phyloP scores from a whole-genome alignment of 257 asterid genomes.

The Petunia axillaris region DNA sequence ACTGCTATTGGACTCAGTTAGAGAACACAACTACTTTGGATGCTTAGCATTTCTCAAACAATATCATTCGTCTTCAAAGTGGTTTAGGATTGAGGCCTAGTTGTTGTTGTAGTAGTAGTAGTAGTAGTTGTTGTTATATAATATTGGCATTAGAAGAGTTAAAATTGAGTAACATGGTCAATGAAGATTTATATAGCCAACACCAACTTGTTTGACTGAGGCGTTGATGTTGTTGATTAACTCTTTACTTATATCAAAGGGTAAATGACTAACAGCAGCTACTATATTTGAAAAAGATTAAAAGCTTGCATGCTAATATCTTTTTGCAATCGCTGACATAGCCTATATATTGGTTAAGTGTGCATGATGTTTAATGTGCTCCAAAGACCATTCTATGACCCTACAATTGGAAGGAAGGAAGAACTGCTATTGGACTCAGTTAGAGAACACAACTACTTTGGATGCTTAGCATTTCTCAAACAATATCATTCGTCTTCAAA shows the following conservation, averaged over 20 bases:
- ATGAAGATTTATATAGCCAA: too few species aligned
- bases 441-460: background rate
- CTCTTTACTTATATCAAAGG: background rate
- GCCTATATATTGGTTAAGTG: constrained; percentile 4
- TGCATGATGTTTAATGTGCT: background rate
- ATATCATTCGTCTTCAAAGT: background rate
- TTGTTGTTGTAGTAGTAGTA: too few species aligned
- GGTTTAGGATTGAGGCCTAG: background rate
- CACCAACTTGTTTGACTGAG: too few species aligned
- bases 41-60: background rate
- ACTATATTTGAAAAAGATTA: constrained; percentile 2
- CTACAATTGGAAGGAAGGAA: background rate
- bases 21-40: background rate
- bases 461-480: background rate
- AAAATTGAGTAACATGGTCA: too few species aligned
- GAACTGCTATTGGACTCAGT: background rate
- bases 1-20: background rate
- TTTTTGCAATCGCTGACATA: background rate
- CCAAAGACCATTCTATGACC: constrained; percentile 1
- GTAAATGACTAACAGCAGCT: background rate
- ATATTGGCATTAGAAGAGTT: too few species aligned
- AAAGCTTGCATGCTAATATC: background rate
- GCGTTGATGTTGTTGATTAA: background rate
- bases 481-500: background rate
- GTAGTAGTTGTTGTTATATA: too few species aligned